A percentile compares a stretch with the other conserved stretches of the same genome.
These are phyloP conservation scores for Tephrocybe sp. DNA, from an alignment of 768 basidiomycete genomes.

Conservation along the genomic window DNA sequence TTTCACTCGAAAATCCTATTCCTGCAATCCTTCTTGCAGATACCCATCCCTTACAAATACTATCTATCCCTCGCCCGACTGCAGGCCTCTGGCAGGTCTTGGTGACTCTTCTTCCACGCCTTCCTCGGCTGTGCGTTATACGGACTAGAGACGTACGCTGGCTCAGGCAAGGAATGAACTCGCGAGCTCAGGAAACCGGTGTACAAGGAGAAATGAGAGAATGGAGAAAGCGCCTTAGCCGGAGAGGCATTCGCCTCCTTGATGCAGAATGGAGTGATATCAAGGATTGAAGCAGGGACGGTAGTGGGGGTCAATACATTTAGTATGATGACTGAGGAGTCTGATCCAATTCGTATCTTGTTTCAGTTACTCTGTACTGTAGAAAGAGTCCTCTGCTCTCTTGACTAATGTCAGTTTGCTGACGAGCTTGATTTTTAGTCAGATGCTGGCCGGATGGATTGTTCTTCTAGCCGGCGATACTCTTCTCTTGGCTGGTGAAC, in stretches of 20 bases:
- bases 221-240: constrained; percentile 64
- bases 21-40: constrained; percentile 43
- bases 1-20: constrained; percentile 71
- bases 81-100: constrained; percentile 56
- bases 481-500: no score
- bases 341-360: no score
- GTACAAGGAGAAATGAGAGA: constrained; percentile 80
- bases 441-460: no score
- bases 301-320: neutral
- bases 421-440: no score
- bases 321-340: no score
- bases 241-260: constrained; percentile 59
- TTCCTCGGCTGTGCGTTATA: constrained; percentile 58
- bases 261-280: constrained; percentile 72
- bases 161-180: constrained; percentile 66
- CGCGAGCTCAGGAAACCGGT: constrained; percentile 67
- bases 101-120: constrained; percentile 50
- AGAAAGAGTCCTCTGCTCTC: no score
- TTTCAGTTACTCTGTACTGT: no score
- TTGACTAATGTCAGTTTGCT: no score
- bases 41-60: constrained; percentile 51
- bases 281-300: constrained; percentile 16
- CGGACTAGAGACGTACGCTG: constrained; percentile 71
- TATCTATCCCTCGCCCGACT: constrained; percentile 77
- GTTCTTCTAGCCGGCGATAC: no score